Evolutionary conservation across 257 asterid genomes (phyloP), one percentile per base, ranked within the genome.

Genomic region (Solanum etuberosum): DNA sequence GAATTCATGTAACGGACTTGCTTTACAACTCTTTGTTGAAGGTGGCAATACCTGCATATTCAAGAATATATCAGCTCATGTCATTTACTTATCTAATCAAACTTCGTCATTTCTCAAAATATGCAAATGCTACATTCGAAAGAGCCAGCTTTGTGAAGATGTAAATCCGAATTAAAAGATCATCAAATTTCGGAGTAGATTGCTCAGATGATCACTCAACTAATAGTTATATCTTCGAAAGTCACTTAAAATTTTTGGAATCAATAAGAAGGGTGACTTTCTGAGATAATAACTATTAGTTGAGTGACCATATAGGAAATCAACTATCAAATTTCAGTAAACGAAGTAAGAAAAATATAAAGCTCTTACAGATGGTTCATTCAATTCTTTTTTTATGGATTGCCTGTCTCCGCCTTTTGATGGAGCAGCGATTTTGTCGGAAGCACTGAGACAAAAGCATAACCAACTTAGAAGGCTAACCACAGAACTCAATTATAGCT

Each of bases 301-400:
- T 61, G 31, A 61, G 70, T n/a, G 68, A 23, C 0, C 6, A 59
- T 59, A 59, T 59, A 10, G 25, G 29, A 0, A 59, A 9, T 59
- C 29, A 23, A 59, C 13, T 27, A 5, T 11, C 78, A 85, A 68
- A 74, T 12, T 74, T 90, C 38, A 21, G 6, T 83, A 21, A 42
- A 48, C 74, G 11, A 48, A 51, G 35, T 32, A 48, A 48, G 29
- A 9, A 81, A 9, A 29, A 46, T 9, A 29, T 18, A 51, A 81
- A 81, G 67, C 87, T 54, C 94, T 91, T 90, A 92, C 95, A 85
- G 83, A 88, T 37, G 92, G 88, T 85, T 86, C 88, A 82, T 85
- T 84, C 51, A 82, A 20, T 87, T 54, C 89, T 72, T 81, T 89
- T 13, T 34, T 87, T 11, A n/a, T 42, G 83, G 81, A 83, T 83